A percentile compares a stretch with the other conserved stretches of the same genome.
phyloP scores from a whole-genome alignment of 108 stramenopile species.

The Cyclotella baltica region DNA sequence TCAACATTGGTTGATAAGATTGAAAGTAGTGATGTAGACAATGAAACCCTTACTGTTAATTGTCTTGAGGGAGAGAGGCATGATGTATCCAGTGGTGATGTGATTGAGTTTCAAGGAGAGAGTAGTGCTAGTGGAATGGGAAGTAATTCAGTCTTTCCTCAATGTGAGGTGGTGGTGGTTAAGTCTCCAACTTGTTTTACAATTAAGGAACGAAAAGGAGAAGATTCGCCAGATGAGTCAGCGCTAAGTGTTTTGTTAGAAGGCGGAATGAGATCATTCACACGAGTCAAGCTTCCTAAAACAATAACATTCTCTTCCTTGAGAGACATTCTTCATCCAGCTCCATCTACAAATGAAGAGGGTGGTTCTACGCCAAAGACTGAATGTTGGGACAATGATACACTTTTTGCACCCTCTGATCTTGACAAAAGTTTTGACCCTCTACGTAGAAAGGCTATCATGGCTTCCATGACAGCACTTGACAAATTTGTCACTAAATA shows the following conservation, averaged over 20 bases:
- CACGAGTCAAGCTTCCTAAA: constrained; percentile 70
- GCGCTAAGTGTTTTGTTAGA: constrained; percentile 29
- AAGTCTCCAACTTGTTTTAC: constrained; percentile 71
- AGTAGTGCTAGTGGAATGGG: constrained; percentile 13
- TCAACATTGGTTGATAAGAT: constrained; percentile 69
- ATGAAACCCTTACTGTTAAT: constrained; percentile 44
- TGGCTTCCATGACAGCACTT: constrained; percentile 71
- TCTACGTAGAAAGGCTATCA: constrained; percentile 59
- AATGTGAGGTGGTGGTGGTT: constrained; percentile 64
- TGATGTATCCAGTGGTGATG: constrained; percentile 86
- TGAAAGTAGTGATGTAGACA: constrained; percentile 35
- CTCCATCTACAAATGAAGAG: constrained; percentile 18
- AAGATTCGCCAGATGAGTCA: constrained; percentile 1
- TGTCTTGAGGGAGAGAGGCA: constrained; percentile 80
- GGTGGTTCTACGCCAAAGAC: neutral
- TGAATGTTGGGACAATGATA: constrained; percentile 35
- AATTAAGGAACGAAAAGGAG: constrained; percentile 32
- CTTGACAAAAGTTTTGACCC: constrained; percentile 88
- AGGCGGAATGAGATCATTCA: constrained; percentile 56
- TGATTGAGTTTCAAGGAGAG: constrained; percentile 62
- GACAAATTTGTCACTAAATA: constrained; percentile 61
- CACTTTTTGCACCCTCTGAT: constrained; percentile 84
- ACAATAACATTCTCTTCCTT: constrained; percentile 65
- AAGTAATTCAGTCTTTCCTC: constrained; percentile 18
- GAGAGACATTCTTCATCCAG: constrained; percentile 49